Percentiles rank a stretch among this genome's conserved stretches.
Conservation (phyloP, 1,284 basidiomycete genomes). For the Sparassis latifolia region DNA sequence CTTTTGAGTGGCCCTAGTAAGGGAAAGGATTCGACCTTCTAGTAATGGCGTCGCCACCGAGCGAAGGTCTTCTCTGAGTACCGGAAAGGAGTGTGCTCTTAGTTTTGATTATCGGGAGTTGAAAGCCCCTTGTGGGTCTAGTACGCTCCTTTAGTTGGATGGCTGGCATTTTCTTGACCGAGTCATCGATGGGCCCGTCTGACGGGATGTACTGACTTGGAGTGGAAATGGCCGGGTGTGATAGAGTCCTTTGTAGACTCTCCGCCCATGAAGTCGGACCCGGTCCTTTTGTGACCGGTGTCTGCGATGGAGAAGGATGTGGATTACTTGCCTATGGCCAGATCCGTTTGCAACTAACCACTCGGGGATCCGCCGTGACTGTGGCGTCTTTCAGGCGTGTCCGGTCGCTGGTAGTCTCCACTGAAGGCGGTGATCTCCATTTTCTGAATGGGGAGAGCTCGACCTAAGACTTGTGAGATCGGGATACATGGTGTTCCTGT, state of each 20-base stretch:
- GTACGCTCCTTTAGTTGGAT: conserved; percentile 9
- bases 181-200: conserved; percentile 19
- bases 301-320: conserved; percentile 25
- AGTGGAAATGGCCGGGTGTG: conserved; percentile 5
- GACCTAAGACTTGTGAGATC: conserved; percentile 34
- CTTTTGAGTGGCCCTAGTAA: neutral
- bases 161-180: conserved; percentile 15
- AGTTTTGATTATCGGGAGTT: neutral
- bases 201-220: conserved; percentile 17
- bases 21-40: neutral
- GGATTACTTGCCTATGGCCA: conserved; percentile 37
- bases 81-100: neutral
- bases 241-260: conserved; percentile 3
- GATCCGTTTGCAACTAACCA: conserved; percentile 30
- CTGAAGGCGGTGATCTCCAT: conserved; percentile 29
- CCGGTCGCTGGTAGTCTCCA: conserved; percentile 32
- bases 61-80: too few relatives aligned
- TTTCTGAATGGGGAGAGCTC: conserved; percentile 28
- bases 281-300: conserved; percentile 15
- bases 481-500: conserved; percentile 32
- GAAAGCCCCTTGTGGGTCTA: conserved; percentile 1
- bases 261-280: conserved; percentile 5
- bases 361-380: conserved; percentile 27
- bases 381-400: conserved; percentile 14
- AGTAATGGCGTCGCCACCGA: too few relatives aligned